These are phyloP conservation scores for Westerdykella sp. DNA, from an alignment of 2,329 filamentous ascomycete genomes.

Conservation along the genomic window DNA sequence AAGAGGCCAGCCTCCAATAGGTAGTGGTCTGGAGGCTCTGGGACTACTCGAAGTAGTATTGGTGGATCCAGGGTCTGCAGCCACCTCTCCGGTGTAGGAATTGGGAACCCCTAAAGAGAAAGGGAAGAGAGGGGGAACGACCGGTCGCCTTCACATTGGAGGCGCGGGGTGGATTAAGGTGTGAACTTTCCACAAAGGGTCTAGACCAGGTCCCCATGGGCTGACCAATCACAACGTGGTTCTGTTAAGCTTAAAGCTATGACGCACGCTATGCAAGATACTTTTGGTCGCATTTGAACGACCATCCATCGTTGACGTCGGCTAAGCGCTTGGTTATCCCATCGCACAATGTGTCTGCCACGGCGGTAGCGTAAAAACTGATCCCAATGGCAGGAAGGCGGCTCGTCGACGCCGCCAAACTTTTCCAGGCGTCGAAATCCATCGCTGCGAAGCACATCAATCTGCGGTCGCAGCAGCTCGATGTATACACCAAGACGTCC, in stretches of 20 bases:
- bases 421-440: constrained; percentile 44
- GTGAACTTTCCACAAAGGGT: constrained; percentile 7
- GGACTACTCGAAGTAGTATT: too few relatives aligned
- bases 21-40: too few relatives aligned
- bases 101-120: too few relatives aligned
- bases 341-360: constrained; percentile 9
- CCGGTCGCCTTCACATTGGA: too few relatives aligned
- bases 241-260: constrained; percentile 22
- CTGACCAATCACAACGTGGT: constrained; percentile 13
- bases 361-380: constrained; percentile 12
- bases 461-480: constrained; percentile 55
- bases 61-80: too few relatives aligned
- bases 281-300: constrained; percentile 7
- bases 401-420: constrained; percentile 47
- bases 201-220: constrained; percentile 1
- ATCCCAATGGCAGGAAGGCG: constrained; percentile 46
- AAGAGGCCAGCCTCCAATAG: too few relatives aligned
- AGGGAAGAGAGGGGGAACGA: too few relatives aligned
- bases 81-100: too few relatives aligned
- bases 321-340: not conserved
- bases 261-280: constrained; percentile 27
- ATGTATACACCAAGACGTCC: constrained; percentile 59
- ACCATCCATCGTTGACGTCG: constrained; percentile 4
- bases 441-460: constrained; percentile 51
- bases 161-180: too few relatives aligned